Conservation (phyloP, 2,329 filamentous ascomycete genomes). For the Penicillium corylophilum region DNA sequence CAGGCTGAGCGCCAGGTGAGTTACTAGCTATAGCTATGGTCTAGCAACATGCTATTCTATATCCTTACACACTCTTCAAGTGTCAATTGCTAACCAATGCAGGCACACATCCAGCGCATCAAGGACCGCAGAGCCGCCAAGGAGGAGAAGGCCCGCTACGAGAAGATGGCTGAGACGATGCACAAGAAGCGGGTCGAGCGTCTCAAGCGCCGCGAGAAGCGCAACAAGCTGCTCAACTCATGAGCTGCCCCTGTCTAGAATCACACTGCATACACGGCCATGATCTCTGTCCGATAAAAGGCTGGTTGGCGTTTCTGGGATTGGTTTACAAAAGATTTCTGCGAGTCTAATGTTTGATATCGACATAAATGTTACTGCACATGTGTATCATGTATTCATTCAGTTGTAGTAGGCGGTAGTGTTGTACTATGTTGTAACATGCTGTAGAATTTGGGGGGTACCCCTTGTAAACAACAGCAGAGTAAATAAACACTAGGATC, state of each 20-base stretch:
- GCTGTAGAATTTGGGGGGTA: neutral
- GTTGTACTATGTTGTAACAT: no score
- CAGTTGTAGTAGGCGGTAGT: no score
- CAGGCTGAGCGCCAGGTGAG: conserved; percentile 80
- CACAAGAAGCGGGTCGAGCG: conserved; percentile 92
- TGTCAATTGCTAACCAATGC: conserved; percentile 4
- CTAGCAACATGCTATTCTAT: neutral
- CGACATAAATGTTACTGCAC: neutral
- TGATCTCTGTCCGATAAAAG: neutral
- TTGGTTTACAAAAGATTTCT: conserved; percentile 8
- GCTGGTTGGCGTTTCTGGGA: conserved; percentile 18
- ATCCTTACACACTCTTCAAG: neutral
- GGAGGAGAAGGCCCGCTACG: conserved; percentile 89
- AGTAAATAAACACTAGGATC: no score
- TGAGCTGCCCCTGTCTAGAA: conserved; percentile 22
- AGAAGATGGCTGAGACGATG: conserved; percentile 96
- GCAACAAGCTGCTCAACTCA: conserved; percentile 58
- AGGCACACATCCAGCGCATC: conserved; percentile 76
- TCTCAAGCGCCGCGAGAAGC: conserved; percentile 92
- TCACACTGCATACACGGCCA: conserved; percentile 4
- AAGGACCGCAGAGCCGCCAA: conserved; percentile 84
- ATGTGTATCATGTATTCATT: neutral
- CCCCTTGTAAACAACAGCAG: no score
- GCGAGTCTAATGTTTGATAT: neutral
- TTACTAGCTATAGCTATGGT: neutral